phyloP scores from a whole-genome alignment of 1,284 basidiomycete species.

The Ganoderma boninense region DNA sequence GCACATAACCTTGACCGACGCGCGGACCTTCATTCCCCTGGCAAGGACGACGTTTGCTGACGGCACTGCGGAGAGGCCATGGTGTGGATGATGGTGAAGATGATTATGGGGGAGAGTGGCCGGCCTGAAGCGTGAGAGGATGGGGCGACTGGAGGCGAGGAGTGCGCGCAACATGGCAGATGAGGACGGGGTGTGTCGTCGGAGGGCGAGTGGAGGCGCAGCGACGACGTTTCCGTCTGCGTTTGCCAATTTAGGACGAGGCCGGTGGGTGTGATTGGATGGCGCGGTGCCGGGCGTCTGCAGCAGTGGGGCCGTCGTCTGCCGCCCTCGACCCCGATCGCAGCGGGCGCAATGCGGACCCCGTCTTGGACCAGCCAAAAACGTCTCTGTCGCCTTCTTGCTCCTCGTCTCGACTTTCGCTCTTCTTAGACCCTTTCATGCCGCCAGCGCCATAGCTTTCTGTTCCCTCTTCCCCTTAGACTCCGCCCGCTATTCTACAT shows the following conservation, averaged over 20 bases:
- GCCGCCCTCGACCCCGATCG: neutral
- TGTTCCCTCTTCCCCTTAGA: neutral
- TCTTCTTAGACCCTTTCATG: slow-evolving; percentile 19
- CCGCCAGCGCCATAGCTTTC: slow-evolving; percentile 20
- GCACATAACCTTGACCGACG: slow-evolving; percentile 93
- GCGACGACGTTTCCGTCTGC: neutral
- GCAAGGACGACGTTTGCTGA: slow-evolving; percentile 47
- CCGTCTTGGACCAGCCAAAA: neutral
- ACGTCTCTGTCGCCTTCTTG: neutral
- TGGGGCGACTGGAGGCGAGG: slow-evolving; percentile 65
- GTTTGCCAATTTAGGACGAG: neutral
- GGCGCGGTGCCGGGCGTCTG: neutral
- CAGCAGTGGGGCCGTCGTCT: neutral
- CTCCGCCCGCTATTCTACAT: slow-evolving; percentile 31
- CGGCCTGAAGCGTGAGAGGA: slow-evolving; percentile 59
- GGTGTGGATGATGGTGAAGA: slow-evolving; percentile 43
- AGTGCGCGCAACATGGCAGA: slow-evolving; percentile 70
- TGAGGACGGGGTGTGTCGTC: neutral
- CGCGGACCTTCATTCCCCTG: slow-evolving; percentile 96
- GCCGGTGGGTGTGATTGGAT: slow-evolving; percentile 11
- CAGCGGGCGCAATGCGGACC: too few relatives aligned
- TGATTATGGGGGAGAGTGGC: slow-evolving; percentile 47
- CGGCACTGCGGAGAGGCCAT: slow-evolving; percentile 33
- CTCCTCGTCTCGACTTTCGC: slow-evolving; percentile 8
- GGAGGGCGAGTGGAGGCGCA: neutral